A percentile compares a stretch with the other conserved stretches of the same genome.
These are phyloP conservation scores for Medakamo hakoo DNA, from an alignment of 139 green algal species.

Conservation along the genomic window DNA sequence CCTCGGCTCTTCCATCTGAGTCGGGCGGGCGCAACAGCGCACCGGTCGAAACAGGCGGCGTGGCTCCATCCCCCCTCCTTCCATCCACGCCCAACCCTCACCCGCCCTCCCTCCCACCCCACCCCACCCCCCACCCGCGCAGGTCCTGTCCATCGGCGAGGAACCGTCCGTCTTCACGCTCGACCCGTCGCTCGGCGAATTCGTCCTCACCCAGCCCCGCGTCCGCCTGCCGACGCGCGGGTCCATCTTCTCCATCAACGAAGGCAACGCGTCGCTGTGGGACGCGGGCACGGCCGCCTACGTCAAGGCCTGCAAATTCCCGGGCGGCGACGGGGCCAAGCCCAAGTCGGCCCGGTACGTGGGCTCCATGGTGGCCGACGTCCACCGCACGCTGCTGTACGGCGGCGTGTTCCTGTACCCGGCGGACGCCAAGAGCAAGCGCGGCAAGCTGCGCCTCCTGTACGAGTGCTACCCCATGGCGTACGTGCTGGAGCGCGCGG, in stretches of 20 bases:
- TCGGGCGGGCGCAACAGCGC: too few relatives aligned
- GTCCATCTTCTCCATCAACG: slow-evolving; percentile 50
- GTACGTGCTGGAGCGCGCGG: slow-evolving; percentile 39
- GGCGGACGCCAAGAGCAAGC: slow-evolving; percentile 40
- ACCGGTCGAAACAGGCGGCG: too few relatives aligned
- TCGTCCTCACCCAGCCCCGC: slow-evolving; percentile 32
- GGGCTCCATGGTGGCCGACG: slow-evolving; percentile 57
- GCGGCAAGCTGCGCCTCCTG: slow-evolving; percentile 53
- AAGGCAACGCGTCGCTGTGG: slow-evolving; percentile 43
- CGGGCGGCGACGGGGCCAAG: slow-evolving; percentile 15
- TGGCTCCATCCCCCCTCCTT: too few relatives aligned
- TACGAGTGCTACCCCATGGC: slow-evolving; percentile 63
- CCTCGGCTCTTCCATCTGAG: too few relatives aligned
- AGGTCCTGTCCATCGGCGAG: slow-evolving; percentile 30
- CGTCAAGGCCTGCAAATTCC: slow-evolving; percentile 38
- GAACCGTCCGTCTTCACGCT: slow-evolving; percentile 44
- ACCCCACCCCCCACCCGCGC: too few relatives aligned
- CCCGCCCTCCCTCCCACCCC: too few relatives aligned
- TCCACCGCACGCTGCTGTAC: slow-evolving; percentile 60
- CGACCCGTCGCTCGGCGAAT: slow-evolving; percentile 33
- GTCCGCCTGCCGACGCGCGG: slow-evolving; percentile 26
- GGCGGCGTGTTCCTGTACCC: slow-evolving; percentile 62
- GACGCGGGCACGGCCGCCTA: slow-evolving; percentile 29
- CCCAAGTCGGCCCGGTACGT: slow-evolving; percentile 51
- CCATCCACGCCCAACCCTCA: too few relatives aligned